Conservation (phyloP, 192 early-diverging fungal genomes). For the Polychytrium aggregatum region DNA sequence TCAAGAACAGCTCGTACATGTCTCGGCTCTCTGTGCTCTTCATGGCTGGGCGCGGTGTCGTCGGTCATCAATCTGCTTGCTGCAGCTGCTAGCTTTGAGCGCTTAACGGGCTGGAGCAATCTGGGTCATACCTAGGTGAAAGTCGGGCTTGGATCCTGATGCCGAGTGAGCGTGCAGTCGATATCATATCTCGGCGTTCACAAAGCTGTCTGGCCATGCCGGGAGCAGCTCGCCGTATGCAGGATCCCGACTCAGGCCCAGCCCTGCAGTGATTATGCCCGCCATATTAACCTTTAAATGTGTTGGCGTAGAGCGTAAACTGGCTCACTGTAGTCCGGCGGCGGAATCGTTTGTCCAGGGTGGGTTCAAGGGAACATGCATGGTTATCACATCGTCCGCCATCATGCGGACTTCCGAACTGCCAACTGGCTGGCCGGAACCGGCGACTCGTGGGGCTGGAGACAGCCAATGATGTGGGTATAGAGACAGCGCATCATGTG, state of each 20-base stretch:
- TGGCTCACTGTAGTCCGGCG: conserved; percentile 53
- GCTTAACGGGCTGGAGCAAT: neutral
- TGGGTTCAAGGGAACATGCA: neutral
- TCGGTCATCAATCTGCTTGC: neutral
- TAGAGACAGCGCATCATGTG: too few species aligned
- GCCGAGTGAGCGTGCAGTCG: too few species aligned
- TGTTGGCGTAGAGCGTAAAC: conserved; percentile 82
- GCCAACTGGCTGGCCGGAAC: too few species aligned
- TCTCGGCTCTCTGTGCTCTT: conserved; percentile 49
- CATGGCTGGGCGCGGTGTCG: conserved; percentile 44
- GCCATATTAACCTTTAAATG: conserved; percentile 63
- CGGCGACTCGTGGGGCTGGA: too few species aligned
- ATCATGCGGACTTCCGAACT: too few species aligned
- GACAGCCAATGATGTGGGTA: too few species aligned
- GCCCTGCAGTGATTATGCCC: neutral
- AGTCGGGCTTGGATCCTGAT: conserved; percentile 74
- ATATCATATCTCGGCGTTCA: too few species aligned
- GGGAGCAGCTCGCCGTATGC: neutral
- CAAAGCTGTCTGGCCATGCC: too few species aligned
- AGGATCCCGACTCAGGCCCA: neutral
- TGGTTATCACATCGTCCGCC: neutral
- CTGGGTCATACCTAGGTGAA: conserved; percentile 43
- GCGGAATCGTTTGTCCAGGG: neutral
- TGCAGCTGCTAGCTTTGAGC: neutral
- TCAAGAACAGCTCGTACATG: conserved; percentile 69